phyloP scores from a whole-genome alignment of 306 rosid species.

The Gynostemma pentaphyllum region DNA sequence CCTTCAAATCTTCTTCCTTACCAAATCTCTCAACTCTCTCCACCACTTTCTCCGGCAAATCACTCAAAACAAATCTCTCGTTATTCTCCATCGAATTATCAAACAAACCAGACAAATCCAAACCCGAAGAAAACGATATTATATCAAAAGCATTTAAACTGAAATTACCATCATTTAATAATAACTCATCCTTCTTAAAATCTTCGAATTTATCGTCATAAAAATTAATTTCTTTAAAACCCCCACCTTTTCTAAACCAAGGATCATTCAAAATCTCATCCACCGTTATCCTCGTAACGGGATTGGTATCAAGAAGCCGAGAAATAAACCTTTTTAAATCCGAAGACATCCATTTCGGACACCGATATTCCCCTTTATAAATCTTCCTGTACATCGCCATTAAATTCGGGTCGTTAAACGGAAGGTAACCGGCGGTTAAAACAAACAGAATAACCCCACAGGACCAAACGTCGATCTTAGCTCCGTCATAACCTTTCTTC shows the following conservation, averaged over 20 bases:
- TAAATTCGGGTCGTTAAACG: conserved; percentile 60
- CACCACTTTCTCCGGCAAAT: conserved; percentile 26
- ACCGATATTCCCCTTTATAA: conserved; percentile 50
- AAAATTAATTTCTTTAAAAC: conserved; percentile 25
- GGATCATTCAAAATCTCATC: conserved; percentile 41
- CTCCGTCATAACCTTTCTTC: conserved; percentile 69
- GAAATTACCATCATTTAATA: too few species aligned
- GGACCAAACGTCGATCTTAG: conserved; percentile 65
- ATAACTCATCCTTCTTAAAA: conserved; percentile 14
- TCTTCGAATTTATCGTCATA: conserved; percentile 15
- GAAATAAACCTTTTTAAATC: conserved; percentile 39
- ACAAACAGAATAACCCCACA: conserved; percentile 54
- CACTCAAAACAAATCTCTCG: conserved; percentile 26
- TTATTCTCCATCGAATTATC: conserved; percentile 12
- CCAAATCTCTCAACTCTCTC: conserved; percentile 27
- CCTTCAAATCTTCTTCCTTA: conserved; percentile 25
- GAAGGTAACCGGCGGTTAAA: conserved; percentile 53
- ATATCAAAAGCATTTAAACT: conserved; percentile 60
- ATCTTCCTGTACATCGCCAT: conserved; percentile 69
- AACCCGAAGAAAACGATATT: conserved; percentile 44
- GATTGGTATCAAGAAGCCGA: conserved; percentile 46
- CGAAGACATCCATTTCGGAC: conserved; percentile 55
- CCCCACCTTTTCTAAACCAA: conserved; percentile 43
- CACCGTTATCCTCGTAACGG: conserved; percentile 43
- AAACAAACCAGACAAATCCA: conserved; percentile 50